These are phyloP conservation scores for Crithidia fasciculata DNA, from an alignment of 208 protist genomes.

Conservation along the genomic window DNA sequence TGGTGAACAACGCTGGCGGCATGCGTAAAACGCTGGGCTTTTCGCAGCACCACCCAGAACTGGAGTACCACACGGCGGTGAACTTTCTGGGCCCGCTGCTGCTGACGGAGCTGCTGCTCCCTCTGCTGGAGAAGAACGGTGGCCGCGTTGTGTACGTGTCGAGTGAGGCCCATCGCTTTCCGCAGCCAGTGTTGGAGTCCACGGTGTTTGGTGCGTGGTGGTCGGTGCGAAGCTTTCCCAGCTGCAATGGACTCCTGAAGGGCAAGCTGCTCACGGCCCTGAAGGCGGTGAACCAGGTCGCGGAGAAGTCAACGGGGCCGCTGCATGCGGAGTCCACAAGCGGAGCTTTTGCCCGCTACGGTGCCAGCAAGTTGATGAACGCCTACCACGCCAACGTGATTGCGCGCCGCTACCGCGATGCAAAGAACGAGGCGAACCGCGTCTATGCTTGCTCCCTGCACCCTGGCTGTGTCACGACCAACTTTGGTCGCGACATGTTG, in stretches of 20 bases:
- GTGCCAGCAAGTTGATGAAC: conserved; percentile 87
- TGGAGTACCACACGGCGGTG: conserved; percentile 63
- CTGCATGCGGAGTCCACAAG: conserved; percentile 28
- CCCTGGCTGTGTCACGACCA: conserved; percentile 78
- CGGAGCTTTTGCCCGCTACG: conserved; percentile 76
- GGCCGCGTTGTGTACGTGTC: conserved; percentile 88
- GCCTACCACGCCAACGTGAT: conserved; percentile 84
- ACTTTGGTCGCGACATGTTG: conserved; percentile 67
- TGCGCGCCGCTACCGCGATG: conserved; percentile 53
- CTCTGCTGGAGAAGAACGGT: conserved; percentile 59
- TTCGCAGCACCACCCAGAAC: no score
- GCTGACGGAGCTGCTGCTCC: conserved; percentile 86
- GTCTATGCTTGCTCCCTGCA: conserved; percentile 83
- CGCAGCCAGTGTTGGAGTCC: conserved; percentile 53
- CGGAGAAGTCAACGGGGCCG: conserved; percentile 39
- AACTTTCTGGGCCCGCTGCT: conserved; percentile 88
- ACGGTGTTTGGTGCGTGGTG: conserved; percentile 19
- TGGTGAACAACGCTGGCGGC: conserved; percentile 90
- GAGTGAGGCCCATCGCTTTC: conserved; percentile 78
- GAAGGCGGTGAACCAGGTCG: conserved; percentile 66
- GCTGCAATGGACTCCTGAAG: conserved; percentile 27
- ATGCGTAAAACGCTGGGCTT: conserved; percentile 39
- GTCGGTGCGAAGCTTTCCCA: conserved; percentile 8
- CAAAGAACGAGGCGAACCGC: conserved; percentile 22
- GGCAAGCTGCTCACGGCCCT: conserved; percentile 63